These are phyloP conservation scores for Phalaenopsis equestris DNA, from an alignment of 106 monocot genomes.

Conservation along the genomic window DNA sequence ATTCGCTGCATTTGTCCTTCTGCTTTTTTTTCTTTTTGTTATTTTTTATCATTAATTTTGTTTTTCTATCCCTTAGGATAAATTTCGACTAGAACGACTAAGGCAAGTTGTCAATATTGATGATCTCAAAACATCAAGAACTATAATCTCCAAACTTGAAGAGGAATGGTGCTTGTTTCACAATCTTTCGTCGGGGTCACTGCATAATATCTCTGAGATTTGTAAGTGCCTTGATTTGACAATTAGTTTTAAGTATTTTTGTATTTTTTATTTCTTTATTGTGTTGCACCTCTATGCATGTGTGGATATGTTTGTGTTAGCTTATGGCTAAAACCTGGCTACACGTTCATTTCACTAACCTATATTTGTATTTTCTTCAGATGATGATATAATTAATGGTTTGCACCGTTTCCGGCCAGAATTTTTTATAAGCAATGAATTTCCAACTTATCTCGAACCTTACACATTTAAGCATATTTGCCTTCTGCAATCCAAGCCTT, in stretches of 20 bases:
- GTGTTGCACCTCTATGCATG: neutral
- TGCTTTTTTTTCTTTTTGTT: neutral
- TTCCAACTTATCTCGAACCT: conserved; percentile 31
- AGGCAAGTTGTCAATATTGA: conserved; percentile 35
- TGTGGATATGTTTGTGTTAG: neutral
- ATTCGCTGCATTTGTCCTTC: neutral
- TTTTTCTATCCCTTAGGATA: conserved; percentile 37
- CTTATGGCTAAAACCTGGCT: neutral
- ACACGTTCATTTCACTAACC: neutral
- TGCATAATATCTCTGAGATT: conserved; percentile 57
- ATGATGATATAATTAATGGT: conserved; percentile 44
- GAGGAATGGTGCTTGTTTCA: conserved; percentile 77
- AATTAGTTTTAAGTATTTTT: neutral
- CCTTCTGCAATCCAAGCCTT: conserved; percentile 19
- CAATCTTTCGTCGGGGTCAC: conserved; percentile 45
- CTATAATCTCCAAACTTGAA: conserved; percentile 37
- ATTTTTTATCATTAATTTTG: conserved; percentile 1
- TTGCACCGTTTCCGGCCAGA: conserved; percentile 59
- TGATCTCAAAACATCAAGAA: conserved; percentile 12
- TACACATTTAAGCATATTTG: conserved; percentile 47
- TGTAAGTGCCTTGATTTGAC: conserved; percentile 33
- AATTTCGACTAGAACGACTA: conserved; percentile 44
- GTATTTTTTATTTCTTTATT: conserved; percentile 1
- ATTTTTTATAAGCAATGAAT: conserved; percentile 27
- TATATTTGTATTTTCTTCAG: conserved; percentile 23